These are phyloP conservation scores for Pinus tabuliformis DNA, from an alignment of 75 land plant genomes.

Conservation along the genomic window DNA sequence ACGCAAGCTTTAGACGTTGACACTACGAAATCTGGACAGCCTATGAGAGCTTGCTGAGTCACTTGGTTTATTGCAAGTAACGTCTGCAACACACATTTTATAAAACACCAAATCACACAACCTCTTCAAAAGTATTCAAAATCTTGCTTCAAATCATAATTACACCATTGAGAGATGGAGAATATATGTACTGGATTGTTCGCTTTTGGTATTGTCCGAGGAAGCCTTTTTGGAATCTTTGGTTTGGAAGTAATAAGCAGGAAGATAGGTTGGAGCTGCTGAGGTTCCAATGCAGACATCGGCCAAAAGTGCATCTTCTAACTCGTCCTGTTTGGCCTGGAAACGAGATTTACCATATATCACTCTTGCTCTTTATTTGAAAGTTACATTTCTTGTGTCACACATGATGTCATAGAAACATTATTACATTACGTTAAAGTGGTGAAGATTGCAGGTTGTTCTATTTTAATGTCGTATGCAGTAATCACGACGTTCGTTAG, in stretches of 20 bases:
- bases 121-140: no score
- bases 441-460: conserved; percentile 49
- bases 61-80: not conserved
- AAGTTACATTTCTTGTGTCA: not conserved
- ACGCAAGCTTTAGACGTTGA: not conserved
- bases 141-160: not conserved
- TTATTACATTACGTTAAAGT: conserved; percentile 32
- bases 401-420: no score
- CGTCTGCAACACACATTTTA: not conserved
- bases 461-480: conserved; percentile 36
- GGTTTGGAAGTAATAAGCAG: conserved; percentile 26
- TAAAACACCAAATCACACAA: not conserved
- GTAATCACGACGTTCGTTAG: conserved; percentile 45
- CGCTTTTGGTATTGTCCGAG: not conserved
- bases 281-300: conserved; percentile 42
- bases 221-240: not conserved
- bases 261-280: conserved; percentile 64
- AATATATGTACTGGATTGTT: conserved; percentile 36
- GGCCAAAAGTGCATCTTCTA: conserved; percentile 10
- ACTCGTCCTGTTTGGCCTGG: not conserved
- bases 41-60: not conserved
- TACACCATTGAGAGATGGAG: no score
- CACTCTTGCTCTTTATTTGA: no score
- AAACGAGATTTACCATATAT: not conserved
- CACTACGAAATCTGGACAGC: not conserved